Base-by-base conservation (phyloP, 306 rosid species). In the Castanea mollissima region DNA sequence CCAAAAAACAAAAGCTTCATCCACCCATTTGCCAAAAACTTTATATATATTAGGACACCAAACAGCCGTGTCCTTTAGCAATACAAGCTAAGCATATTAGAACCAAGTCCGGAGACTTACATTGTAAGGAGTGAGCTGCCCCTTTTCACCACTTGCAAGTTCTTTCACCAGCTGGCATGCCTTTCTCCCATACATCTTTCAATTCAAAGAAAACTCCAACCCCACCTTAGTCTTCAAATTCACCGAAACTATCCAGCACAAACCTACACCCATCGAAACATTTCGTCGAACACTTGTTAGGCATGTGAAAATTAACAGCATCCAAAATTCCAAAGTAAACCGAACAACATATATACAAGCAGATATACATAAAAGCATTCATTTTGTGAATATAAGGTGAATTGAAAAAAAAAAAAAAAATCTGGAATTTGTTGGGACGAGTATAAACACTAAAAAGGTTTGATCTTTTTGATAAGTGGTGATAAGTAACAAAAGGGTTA, bases 81-180 rank as follows among this genome's bases (percentile, higher is more conserved):
- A 6, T 29, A 29, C 11, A 31, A 16, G 13, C 55, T 29, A 76
- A 27, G 59, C 35, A 58, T 4, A 51, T 52, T 14, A 19, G 23
- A 55, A n/a, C 54, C 62, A 11, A 63, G 46, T 25, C 49, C 11
- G 0, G 3, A 56, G 52, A 12, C 82, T 83, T 83, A 92, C 98
- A 85, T 87, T 92, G 90, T 84, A 94, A 18, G 83, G 89, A 2
- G 86, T 60, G 73, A 94, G 87, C 80, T 94, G 98, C 19, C 85
- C 94, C 82, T 92, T 92, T 69, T 92, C 98, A 34, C 83, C 85
- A 59, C 65, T 80, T 23, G 93, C 78, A 59, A 87, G 69, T 86
- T 92, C 98, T 85, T 86, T 94, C 71, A 94, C 93, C 77, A 94
- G 84, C 74, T 88, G 93, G 79, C 88, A 86, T 58, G 90, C 97